Conservation (phyloP, 2,329 filamentous ascomycete species). For the Exophiala sp. region DNA sequence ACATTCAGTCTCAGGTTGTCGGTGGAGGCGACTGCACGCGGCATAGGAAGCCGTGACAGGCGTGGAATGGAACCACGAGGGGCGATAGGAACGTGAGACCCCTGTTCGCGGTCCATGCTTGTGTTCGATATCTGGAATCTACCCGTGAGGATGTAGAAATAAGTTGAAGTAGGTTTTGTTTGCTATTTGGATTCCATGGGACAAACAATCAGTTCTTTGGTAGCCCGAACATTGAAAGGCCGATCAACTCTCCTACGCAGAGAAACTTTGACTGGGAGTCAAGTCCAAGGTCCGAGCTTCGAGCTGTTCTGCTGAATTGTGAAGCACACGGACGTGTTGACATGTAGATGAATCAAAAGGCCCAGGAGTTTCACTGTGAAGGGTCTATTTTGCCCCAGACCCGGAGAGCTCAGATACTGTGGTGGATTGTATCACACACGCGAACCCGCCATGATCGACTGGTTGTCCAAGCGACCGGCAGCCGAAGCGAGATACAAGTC, state of each 20-base stretch:
- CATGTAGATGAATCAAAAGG: neutral
- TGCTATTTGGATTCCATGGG: neutral
- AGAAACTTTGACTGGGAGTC: neutral
- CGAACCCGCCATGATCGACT: neutral
- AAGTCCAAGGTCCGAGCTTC: neutral
- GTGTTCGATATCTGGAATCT: neutral
- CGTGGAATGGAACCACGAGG: slow-evolving; percentile 21
- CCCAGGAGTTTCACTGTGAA: no score
- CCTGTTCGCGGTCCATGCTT: slow-evolving; percentile 25
- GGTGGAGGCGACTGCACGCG: slow-evolving; percentile 24
- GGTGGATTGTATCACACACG: neutral
- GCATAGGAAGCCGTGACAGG: slow-evolving; percentile 26
- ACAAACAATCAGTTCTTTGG: neutral
- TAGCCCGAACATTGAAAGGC: neutral
- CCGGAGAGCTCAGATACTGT: no score
- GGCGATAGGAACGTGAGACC: slow-evolving; percentile 8
- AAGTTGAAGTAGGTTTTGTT: neutral
- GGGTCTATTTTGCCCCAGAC: no score
- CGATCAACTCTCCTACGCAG: neutral
- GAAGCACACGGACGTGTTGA: neutral
- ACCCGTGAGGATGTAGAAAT: neutral
- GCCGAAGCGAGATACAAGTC: neutral
- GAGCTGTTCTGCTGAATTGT: neutral
- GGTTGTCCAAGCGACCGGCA: slow-evolving; percentile 3
- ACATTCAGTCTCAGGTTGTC: slow-evolving; percentile 21